Evolutionary conservation across 164 flowering plant species (phyloP), one percentile per base, ranked within the genome.

Genomic region (Chimonanthus salicifolius): DNA sequence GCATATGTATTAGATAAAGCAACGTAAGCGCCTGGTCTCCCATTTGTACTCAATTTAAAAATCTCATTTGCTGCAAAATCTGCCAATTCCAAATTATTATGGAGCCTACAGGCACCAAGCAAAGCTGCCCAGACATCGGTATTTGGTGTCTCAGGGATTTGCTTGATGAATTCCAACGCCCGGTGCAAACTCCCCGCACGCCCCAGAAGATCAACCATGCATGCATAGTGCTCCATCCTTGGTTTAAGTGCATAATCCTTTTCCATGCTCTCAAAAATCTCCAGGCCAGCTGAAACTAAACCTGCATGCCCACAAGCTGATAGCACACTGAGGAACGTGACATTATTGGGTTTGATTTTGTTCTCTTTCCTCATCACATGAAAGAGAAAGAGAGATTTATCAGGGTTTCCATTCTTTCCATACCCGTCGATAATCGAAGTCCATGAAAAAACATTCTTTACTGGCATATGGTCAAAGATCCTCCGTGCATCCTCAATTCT

Each of bases 261-360:
- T 71, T 89, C 85, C 98, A 95, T 89, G 84, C 88, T 88, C 15
- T 85, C 70, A 65, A 95, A 92, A 68, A 93, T 87, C 72, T 86
- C 85, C 79, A 69, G 58, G 13, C 98, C 99, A 78, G 81, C 78
- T 6, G 74, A 72, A 48, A 93, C 88, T 49, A 88, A 82, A 18
- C 99, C 99, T n/a, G 92, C 88, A 81, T 93, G 95, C 60, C 86
- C 92, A 84, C 99, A 95, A 45, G 98, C 97, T 16, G 98, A 90
- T 2, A 95, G 83, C 71, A 89, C 97, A 74, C 94, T 75, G 8
- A 95, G 90, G 71, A 90, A 89, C 0, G 98, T 92, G 6, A 95
- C 97, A 73, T 86, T 76, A 78, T 95, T 95, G 43, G 97, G 99
- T 64, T 72, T 70, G 7, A 89, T 70, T 10, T 11, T 50, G 68